Conservation (phyloP, 2,329 filamentous ascomycete species). For the Fusarium fracticaudum region DNA sequence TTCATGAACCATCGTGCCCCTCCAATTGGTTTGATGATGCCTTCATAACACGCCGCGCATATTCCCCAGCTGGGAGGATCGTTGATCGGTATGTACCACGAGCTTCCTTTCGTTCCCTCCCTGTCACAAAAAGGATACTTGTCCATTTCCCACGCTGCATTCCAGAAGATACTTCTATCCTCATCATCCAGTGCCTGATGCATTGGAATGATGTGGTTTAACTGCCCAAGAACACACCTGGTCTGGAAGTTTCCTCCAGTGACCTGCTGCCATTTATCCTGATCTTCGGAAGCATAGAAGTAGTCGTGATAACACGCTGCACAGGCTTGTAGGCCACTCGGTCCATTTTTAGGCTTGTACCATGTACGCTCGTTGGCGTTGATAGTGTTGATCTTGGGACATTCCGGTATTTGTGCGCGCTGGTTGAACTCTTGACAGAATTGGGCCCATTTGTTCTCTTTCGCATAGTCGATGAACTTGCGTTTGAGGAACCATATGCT, state of each 20-base stretch:
- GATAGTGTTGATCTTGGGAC: conserved; percentile 37
- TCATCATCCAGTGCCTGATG: conserved; percentile 42
- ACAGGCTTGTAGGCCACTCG: conserved; percentile 46
- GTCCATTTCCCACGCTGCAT: conserved; percentile 39
- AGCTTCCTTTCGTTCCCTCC: conserved; percentile 42
- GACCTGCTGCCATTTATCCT: conserved; percentile 35
- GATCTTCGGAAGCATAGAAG: conserved; percentile 45
- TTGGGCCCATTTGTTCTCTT: conserved; percentile 44
- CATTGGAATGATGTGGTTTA: conserved; percentile 47
- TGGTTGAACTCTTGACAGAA: conserved; percentile 47
- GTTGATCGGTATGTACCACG: conserved; percentile 49
- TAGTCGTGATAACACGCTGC: conserved; percentile 51
- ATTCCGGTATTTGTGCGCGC: conserved; percentile 41
- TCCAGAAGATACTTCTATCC: conserved; percentile 50
- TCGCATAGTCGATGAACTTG: conserved; percentile 40
- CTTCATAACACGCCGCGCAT: conserved; percentile 49
- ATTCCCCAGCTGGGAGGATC: conserved; percentile 48
- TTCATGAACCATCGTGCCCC: conserved; percentile 45
- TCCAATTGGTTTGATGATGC: conserved; percentile 45
- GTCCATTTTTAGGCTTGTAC: conserved; percentile 45
- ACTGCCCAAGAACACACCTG: conserved; percentile 44
- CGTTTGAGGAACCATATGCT: conserved; percentile 44
- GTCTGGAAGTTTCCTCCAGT: conserved; percentile 30
- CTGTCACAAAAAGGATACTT: conserved; percentile 45
- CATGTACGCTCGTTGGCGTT: conserved; percentile 43